A percentile compares a stretch with the other conserved stretches of the same genome.
These are phyloP conservation scores for Eimeria falciformis DNA, from an alignment of 169 alveolate species.

Conservation along the genomic window DNA sequence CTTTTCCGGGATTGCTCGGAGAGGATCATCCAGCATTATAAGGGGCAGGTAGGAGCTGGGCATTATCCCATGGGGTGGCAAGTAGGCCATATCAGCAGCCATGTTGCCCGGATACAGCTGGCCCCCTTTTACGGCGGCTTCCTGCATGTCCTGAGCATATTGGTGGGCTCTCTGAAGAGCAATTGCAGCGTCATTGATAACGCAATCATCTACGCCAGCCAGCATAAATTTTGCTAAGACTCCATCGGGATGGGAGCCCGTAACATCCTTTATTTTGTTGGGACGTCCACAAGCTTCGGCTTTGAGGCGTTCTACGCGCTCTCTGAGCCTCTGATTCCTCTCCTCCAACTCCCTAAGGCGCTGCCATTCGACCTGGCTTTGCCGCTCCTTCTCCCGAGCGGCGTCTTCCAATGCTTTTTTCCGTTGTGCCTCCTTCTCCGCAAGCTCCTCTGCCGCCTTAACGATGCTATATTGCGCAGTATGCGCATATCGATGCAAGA, in stretches of 20 bases:
- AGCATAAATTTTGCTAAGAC: conserved; percentile 48
- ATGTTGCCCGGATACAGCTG: conserved; percentile 26
- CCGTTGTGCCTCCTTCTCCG: conserved; percentile 15
- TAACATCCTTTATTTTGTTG: conserved; percentile 4
- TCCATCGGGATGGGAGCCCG: conserved; percentile 32
- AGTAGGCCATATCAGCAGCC: conserved; percentile 68
- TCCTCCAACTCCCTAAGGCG: conserved; percentile 51
- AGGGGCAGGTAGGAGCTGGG: conserved; percentile 66
- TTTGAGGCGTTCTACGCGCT: conserved; percentile 56
- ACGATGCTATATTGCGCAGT: conserved; percentile 63
- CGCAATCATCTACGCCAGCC: conserved; percentile 47
- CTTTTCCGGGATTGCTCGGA: conserved; percentile 56
- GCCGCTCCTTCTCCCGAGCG: conserved; percentile 14
- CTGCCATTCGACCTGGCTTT: conserved; percentile 22
- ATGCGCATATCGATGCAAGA: conserved; percentile 70
- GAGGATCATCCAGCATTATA: conserved; percentile 74
- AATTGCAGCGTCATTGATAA: conserved; percentile 35
- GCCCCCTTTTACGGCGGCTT: conserved; percentile 75
- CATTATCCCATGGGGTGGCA: conserved; percentile 69
- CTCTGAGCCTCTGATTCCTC: not conserved
- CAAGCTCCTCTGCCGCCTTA: conserved; percentile 61
- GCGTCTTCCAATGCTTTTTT: conserved; percentile 35
- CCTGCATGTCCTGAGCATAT: conserved; percentile 66
- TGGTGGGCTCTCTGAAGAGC: conserved; percentile 69
- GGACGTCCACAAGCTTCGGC: conserved; percentile 29